phyloP scores from a whole-genome alignment of 2,329 filamentous ascomycete genomes.

The Cytospora leucostoma region DNA sequence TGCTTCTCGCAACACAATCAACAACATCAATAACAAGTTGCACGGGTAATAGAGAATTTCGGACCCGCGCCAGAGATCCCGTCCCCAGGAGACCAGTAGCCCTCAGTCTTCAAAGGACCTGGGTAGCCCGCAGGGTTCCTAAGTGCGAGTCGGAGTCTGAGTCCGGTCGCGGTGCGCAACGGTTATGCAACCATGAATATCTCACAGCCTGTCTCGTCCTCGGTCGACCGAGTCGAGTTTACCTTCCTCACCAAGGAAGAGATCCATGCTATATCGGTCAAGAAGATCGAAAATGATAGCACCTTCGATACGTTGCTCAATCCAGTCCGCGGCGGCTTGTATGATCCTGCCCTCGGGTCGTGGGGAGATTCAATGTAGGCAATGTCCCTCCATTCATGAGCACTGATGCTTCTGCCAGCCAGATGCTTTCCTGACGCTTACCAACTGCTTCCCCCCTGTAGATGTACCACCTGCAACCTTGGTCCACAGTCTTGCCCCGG shows the following conservation, averaged over 20 bases:
- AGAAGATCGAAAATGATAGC: conserved; percentile 86
- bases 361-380: conserved; percentile 82
- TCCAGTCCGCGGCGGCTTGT: conserved; percentile 85
- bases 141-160: background rate
- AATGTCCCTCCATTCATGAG: background rate
- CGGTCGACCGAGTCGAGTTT: conserved; percentile 87
- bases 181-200: conserved; percentile 59
- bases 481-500: conserved; percentile 82
- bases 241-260: conserved; percentile 79
- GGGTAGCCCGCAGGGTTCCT: background rate
- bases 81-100: background rate
- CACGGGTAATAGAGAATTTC: background rate
- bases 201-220: conserved; percentile 79
- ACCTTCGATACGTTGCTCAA: conserved; percentile 94
- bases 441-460: conserved; percentile 39
- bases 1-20: background rate
- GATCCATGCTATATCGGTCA: conserved; percentile 87
- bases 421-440: background rate
- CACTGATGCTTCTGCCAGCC: background rate
- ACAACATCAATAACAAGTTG: background rate
- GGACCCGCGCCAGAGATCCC: background rate
- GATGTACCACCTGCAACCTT: conserved; percentile 90
- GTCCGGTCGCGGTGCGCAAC: conserved; percentile 1
- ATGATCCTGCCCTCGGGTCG: conserved; percentile 87
- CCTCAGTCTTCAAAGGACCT: background rate